Evolutionary conservation across 2,329 filamentous ascomycete genomes (phyloP).

Genomic region (Gyromitra esculenta): DNA sequence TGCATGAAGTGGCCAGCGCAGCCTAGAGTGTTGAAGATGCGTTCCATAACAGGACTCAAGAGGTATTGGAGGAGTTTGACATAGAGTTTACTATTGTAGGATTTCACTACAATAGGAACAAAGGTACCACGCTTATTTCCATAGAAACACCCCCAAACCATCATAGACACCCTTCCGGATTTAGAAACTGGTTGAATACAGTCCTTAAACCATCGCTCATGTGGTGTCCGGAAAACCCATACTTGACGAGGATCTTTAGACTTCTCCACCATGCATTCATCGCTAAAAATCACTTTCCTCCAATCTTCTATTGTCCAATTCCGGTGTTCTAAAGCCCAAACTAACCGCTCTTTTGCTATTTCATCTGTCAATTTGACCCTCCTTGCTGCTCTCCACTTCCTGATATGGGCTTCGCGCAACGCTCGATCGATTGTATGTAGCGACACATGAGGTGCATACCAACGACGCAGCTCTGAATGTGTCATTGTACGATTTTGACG

Average conservation of each 20-base stretch:
- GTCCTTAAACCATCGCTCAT: constrained; percentile 41
- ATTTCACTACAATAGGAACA: constrained; percentile 6
- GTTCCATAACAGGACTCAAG: neutral
- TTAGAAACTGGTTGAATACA: constrained; percentile 29
- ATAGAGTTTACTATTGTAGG: neutral
- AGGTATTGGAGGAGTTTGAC: neutral
- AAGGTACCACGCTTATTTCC: neutral
- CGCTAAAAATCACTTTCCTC: neutral
- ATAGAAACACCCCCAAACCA: constrained; percentile 22
- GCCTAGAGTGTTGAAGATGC: neutral
- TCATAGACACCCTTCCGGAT: neutral
- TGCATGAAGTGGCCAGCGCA: constrained; percentile 49
- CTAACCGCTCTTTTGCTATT: neutral
- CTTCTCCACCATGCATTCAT: constrained; percentile 20
- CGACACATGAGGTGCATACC: neutral
- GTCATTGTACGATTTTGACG: neutral
- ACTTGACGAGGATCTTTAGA: constrained; percentile 4
- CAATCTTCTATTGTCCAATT: constrained; percentile 14
- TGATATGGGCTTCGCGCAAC: neutral
- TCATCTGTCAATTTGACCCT: neutral
- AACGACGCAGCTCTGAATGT: neutral
- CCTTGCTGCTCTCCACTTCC: constrained; percentile 11
- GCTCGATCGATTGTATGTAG: neutral
- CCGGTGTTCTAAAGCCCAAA: neutral
- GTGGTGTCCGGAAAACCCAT: constrained; percentile 43